Evolutionary conservation across 2,329 filamentous ascomycete genomes (phyloP).

Genomic region (Arthrobotrys megalospora): DNA sequence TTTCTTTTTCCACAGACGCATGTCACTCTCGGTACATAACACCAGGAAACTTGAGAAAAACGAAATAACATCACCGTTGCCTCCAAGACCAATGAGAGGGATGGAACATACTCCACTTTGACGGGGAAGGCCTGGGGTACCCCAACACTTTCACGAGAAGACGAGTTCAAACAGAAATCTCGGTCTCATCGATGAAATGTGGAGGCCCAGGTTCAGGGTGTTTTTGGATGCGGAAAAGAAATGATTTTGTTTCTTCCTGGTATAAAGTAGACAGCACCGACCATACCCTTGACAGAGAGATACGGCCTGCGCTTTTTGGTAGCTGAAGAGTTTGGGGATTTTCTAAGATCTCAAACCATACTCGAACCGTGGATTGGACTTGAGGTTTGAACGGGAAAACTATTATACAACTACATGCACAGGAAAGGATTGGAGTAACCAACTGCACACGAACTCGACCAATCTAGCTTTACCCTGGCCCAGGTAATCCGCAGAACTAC

Average conservation of each 20-base stretch:
- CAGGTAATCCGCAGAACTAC: constrained; percentile 23
- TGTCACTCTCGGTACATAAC: constrained; percentile 59
- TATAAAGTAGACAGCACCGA: constrained; percentile 56
- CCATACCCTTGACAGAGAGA: constrained; percentile 47
- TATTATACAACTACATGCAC: constrained; percentile 9
- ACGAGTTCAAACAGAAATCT: constrained; percentile 44
- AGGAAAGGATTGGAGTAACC: constrained; percentile 27
- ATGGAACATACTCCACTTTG: constrained; percentile 30
- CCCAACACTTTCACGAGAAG: constrained; percentile 54
- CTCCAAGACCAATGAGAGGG: constrained; percentile 34
- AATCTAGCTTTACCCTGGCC: constrained; percentile 36
- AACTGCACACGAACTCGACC: constrained; percentile 24
- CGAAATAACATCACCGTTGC: constrained; percentile 40
- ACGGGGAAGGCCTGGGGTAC: constrained; percentile 52
- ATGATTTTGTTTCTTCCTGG: constrained; percentile 39
- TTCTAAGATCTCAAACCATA: constrained; percentile 24
- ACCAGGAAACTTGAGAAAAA: constrained; percentile 45
- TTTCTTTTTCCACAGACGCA: constrained; percentile 48
- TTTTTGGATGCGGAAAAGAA: constrained; percentile 20
- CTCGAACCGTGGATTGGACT: constrained; percentile 27
- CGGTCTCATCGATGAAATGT: constrained; percentile 40
- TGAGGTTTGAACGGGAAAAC: neutral
- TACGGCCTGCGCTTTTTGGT: constrained; percentile 48
- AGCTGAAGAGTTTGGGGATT: constrained; percentile 29
- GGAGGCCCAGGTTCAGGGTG: constrained; percentile 39